Evolutionary conservation across 2,329 filamentous ascomycete species (phyloP).

Genomic region (Neoscytalidium dimidiatum): DNA sequence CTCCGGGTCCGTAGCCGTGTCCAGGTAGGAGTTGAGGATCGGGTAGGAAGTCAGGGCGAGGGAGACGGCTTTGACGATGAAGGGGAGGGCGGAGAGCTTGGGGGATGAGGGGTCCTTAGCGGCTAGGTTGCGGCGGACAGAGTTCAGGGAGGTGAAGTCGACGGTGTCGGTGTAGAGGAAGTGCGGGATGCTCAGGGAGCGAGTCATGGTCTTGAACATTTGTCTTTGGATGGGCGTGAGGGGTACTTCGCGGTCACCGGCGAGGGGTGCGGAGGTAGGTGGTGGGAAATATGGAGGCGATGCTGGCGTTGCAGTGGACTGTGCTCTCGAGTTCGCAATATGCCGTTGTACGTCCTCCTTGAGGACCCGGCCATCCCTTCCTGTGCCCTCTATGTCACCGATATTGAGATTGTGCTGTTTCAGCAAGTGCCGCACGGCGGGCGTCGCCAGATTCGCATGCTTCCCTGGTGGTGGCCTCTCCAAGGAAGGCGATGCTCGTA

Average conservation of each 20-base stretch:
- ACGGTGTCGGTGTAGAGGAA: slow-evolving; percentile 93
- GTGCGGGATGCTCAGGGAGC: slow-evolving; percentile 86
- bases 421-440: slow-evolving; percentile 84
- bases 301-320: slow-evolving; percentile 26
- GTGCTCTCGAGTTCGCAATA: slow-evolving; percentile 35
- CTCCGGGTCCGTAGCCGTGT: slow-evolving; percentile 54
- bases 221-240: slow-evolving; percentile 80
- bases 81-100: slow-evolving; percentile 79
- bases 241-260: slow-evolving; percentile 65
- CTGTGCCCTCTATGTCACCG: slow-evolving; percentile 75
- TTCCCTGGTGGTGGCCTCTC: slow-evolving; percentile 54
- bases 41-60: slow-evolving; percentile 80
- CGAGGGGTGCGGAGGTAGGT: slow-evolving; percentile 34
- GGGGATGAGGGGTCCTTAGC: slow-evolving; percentile 42
- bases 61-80: slow-evolving; percentile 94
- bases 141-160: slow-evolving; percentile 73
- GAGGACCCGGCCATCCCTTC: slow-evolving; percentile 84
- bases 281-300: slow-evolving; percentile 28
- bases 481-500: not conserved
- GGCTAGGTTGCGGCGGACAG: slow-evolving; percentile 68
- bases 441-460: slow-evolving; percentile 78
- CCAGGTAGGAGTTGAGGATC: slow-evolving; percentile 82
- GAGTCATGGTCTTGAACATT: slow-evolving; percentile 99
- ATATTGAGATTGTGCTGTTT: slow-evolving; percentile 81
- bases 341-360: slow-evolving; percentile 89